These are phyloP conservation scores for Colletotrichum cuscutae DNA, from an alignment of 2,329 filamentous ascomycete species.

Conservation along the genomic window DNA sequence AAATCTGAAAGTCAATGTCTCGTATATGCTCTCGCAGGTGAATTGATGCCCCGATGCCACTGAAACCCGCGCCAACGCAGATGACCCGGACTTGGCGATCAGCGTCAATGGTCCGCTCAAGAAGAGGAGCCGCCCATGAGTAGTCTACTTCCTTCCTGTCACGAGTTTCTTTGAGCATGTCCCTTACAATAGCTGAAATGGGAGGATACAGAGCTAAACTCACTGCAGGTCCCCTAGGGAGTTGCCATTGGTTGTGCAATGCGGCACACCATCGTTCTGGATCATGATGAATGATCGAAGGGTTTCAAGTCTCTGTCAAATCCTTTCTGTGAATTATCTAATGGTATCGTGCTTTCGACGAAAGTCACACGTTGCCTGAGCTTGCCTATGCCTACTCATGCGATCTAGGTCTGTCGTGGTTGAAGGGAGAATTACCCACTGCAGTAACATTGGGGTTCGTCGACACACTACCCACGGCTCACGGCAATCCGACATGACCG, in stretches of 20 bases:
- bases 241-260: neutral
- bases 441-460: neutral
- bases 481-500: neutral
- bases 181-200: neutral
- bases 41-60: neutral
- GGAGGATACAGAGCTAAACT: neutral
- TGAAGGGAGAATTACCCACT: no score
- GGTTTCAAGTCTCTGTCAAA: neutral
- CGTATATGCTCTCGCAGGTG: neutral
- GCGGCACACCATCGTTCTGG: neutral
- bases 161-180: neutral
- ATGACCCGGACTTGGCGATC: neutral
- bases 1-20: slow-evolving; percentile 38
- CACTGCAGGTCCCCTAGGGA: neutral
- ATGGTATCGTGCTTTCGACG: no score
- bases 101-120: neutral
- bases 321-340: neutral
- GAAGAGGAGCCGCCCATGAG: neutral
- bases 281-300: neutral
- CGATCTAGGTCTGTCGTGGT: no score
- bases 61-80: neutral
- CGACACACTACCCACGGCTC: neutral
- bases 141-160: neutral
- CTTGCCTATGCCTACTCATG: no score
- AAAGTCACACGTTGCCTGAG: no score